These are phyloP conservation scores for Saturnispora sanitii DNA, from an alignment of 805 yeast genomes.

Conservation along the genomic window DNA sequence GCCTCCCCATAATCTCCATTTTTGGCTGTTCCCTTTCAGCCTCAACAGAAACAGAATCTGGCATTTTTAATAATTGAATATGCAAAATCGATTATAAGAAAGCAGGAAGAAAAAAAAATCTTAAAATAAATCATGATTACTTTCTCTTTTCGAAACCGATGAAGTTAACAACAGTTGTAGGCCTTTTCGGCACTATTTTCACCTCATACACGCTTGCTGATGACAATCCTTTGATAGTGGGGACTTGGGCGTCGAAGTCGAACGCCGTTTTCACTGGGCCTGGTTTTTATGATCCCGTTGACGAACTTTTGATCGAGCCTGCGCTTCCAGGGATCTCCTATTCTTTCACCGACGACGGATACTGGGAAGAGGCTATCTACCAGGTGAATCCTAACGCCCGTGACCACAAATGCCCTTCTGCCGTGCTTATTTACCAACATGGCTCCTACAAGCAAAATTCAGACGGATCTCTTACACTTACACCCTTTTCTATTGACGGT, in stretches of 20 bases:
- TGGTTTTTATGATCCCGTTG: conserved; percentile 90
- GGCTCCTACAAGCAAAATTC: conserved; percentile 58
- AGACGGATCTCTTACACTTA: conserved; percentile 60
- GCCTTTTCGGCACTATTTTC: neutral
- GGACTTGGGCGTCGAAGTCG: conserved; percentile 94
- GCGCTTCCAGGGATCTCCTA: conserved; percentile 89
- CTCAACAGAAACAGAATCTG: too few species aligned
- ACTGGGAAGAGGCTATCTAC: conserved; percentile 82
- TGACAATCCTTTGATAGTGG: conserved; percentile 36
- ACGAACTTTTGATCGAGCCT: conserved; percentile 90
- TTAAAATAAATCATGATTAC: too few species aligned
- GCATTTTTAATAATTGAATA: too few species aligned
- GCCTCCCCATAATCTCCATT: too few species aligned
- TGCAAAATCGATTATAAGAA: too few species aligned
- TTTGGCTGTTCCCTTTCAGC: too few species aligned
- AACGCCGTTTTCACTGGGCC: conserved; percentile 96
- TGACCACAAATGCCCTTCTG: conserved; percentile 76
- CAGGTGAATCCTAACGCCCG: conserved; percentile 60
- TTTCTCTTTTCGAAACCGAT: neutral
- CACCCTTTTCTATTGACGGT: conserved; percentile 81
- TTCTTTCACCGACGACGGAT: conserved; percentile 89
- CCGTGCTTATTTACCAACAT: conserved; percentile 78
- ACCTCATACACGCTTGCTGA: conserved; percentile 7
- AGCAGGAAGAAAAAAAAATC: too few species aligned
- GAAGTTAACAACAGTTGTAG: neutral